These are phyloP conservation scores for Linum usitatissimum DNA, from an alignment of 345 rosid genomes.

Conservation along the genomic window DNA sequence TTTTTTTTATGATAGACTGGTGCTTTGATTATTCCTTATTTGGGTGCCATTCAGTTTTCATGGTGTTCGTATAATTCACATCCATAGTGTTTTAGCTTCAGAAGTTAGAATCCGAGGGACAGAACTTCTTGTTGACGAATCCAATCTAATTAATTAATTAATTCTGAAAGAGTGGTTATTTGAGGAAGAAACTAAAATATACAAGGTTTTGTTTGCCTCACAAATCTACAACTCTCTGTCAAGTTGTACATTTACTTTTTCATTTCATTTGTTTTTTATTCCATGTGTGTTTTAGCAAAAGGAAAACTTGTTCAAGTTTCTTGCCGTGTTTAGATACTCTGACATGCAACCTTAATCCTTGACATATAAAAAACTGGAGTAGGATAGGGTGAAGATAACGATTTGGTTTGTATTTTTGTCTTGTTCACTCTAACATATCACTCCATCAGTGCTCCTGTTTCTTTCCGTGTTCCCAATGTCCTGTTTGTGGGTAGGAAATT, in stretches of 20 bases:
- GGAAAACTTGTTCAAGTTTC: not conserved
- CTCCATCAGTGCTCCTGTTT: not conserved
- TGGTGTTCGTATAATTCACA: not conserved
- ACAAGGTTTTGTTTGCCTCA: too few species aligned
- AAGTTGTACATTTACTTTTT: too few species aligned
- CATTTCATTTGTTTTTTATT: too few species aligned
- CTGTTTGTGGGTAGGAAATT: not conserved
- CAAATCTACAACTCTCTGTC: too few species aligned
- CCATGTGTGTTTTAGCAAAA: not conserved
- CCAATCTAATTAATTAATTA: too few species aligned
- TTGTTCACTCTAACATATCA: not conserved
- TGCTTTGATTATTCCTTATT: not conserved
- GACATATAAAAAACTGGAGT: not conserved
- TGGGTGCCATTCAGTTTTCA: not conserved
- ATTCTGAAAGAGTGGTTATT: too few species aligned
- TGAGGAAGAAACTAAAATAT: too few species aligned
- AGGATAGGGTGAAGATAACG: not conserved
- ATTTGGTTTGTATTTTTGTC: not conserved
- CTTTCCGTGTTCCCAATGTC: not conserved
- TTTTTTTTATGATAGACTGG: not conserved
- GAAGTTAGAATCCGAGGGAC: not conserved
- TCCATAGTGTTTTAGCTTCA: not conserved
- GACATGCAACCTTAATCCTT: not conserved
- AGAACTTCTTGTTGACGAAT: too few species aligned
- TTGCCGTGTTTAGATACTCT: not conserved